These are phyloP conservation scores for Thermothielavioides terrestris DNA, from an alignment of 495 filamentous ascomycete genomes.

Conservation along the genomic window DNA sequence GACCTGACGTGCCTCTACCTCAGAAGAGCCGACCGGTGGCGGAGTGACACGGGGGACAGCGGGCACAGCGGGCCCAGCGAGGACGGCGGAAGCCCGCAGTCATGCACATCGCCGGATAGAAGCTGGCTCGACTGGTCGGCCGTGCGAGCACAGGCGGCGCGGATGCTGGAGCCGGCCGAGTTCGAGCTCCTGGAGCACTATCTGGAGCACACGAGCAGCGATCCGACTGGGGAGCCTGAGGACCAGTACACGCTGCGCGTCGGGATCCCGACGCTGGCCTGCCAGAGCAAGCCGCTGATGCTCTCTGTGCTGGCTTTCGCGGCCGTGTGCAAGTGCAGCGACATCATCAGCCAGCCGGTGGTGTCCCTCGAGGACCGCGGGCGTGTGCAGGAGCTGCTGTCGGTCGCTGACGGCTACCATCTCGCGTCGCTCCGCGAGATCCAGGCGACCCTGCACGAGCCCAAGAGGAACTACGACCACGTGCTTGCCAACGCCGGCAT, in stretches of 20 bases:
- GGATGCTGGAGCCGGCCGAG: conserved; percentile 25
- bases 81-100: background rate
- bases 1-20: conserved; percentile 20
- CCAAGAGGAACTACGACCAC: conserved; percentile 24
- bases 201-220: conserved; percentile 35
- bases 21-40: background rate
- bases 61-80: background rate
- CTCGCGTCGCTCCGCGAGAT: conserved; percentile 28
- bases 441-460: conserved; percentile 20
- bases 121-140: conserved; percentile 5
- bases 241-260: conserved; percentile 35
- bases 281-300: conserved; percentile 34
- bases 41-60: background rate
- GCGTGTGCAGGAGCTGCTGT: conserved; percentile 24
- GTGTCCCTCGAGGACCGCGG: conserved; percentile 12
- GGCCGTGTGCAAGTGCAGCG: conserved; percentile 33
- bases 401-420: conserved; percentile 28
- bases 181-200: conserved; percentile 33
- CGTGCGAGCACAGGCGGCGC: conserved; percentile 2
- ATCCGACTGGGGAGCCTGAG: conserved; percentile 24
- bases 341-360: conserved; percentile 25
- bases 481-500: conserved; percentile 38
- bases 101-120: conserved; percentile 1
- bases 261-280: conserved; percentile 36
- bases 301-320: conserved; percentile 34